Base-by-base conservation (phyloP, 2,329 filamentous ascomycete species). In the Calonectria multiphialidica region DNA sequence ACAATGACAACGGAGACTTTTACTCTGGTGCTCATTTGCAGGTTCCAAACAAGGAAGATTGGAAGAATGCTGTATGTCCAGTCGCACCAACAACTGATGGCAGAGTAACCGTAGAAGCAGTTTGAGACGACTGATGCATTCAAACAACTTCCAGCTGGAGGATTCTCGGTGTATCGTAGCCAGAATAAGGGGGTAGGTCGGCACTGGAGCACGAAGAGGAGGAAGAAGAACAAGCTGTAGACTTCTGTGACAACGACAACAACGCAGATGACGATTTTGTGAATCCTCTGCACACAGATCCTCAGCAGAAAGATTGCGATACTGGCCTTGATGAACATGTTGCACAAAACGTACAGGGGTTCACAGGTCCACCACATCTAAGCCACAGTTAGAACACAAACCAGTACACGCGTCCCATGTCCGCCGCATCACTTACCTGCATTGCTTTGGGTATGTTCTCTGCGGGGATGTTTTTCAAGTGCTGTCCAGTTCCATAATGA, bases 341-440 rank as follows among this genome's bases (percentile, higher is more conserved):
- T 77, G 15, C 75, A 53, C 40, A 85, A 67, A 33, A 86, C 82
- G 70, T 87, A 87, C 25, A 84, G 78, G 1, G 83, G 80, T 69
- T 86, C 85, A 65, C 85, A 86, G 21, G 82, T 81, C 82, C 84
- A 87, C 80, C 82, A 82, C 76, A 79, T 82, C 79, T 82, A 33
- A 33, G 0, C 2, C 23, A 30, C 9, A 2, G 70, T 77, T 33
- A 78, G 69, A 16, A 18, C 25, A 59, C 33, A 5, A 30, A 25
- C 7, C 12, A 9, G 23, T 5, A 18, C 21, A 25, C 21, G 10
- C 6, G 21, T 10, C 3, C 5, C 8, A 18, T 25, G 15, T 7
- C 18, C 7, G 21, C 4, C 3, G 1, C 3, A 9, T 12, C 37
- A 10, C 53, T 13, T 59, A 59, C 53, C 53, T 59, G 53, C 53